Conservation (phyloP, 2,329 filamentous ascomycete genomes). For the Cercospora nicotianae region DNA sequence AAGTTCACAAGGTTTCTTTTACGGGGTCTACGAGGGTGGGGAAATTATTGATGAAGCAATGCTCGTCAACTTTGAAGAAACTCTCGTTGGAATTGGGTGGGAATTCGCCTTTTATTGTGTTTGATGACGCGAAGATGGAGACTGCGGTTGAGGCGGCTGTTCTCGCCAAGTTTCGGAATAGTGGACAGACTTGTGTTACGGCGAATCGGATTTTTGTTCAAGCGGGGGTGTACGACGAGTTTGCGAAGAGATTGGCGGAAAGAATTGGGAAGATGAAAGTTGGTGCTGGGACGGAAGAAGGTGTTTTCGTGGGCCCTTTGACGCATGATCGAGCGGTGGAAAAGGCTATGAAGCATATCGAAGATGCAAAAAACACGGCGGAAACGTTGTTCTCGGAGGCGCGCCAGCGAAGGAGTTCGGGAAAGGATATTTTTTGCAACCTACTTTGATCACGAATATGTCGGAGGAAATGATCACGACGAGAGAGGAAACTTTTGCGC, state of each 20-base stretch:
- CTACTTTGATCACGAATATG: slow-evolving; percentile 86
- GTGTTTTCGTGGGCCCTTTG: slow-evolving; percentile 59
- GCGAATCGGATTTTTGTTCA: slow-evolving; percentile 56
- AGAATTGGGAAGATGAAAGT: slow-evolving; percentile 30
- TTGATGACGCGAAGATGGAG: slow-evolving; percentile 38
- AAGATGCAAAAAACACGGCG: slow-evolving; percentile 79
- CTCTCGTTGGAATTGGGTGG: slow-evolving; percentile 37
- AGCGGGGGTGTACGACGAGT: slow-evolving; percentile 53
- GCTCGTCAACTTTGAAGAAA: slow-evolving; percentile 33
- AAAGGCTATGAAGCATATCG: slow-evolving; percentile 78
- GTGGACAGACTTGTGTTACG: slow-evolving; percentile 37
- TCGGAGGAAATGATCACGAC: slow-evolving; percentile 80
- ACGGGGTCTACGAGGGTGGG: slow-evolving; percentile 37
- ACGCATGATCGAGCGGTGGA: slow-evolving; percentile 80
- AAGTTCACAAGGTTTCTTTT: slow-evolving; percentile 37
- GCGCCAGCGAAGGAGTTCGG: slow-evolving; percentile 11
- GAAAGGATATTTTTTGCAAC: slow-evolving; percentile 76
- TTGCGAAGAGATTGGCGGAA: slow-evolving; percentile 57
- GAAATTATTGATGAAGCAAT: slow-evolving; percentile 34
- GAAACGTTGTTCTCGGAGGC: slow-evolving; percentile 71
- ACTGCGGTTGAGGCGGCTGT: slow-evolving; percentile 33
- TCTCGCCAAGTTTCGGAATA: slow-evolving; percentile 33
- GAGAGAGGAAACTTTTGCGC: slow-evolving; percentile 90
- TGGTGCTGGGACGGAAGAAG: slow-evolving; percentile 22
- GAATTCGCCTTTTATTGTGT: slow-evolving; percentile 39